Evolutionary conservation across 2,329 filamentous ascomycete species (phyloP).

Genomic region (Alternaria brassicicola): DNA sequence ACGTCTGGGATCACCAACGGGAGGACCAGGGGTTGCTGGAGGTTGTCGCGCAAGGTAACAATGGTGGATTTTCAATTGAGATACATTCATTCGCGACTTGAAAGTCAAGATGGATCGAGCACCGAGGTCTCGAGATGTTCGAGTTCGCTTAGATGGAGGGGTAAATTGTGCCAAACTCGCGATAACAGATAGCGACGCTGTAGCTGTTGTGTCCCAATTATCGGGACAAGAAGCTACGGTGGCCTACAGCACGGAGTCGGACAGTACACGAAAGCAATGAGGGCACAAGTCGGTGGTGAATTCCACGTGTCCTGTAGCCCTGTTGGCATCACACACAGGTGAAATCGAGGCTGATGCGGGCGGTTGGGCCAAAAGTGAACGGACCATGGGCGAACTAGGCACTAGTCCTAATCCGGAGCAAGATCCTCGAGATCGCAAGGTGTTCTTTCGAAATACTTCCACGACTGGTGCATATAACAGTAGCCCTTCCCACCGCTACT

Average conservation of each 20-base stretch:
- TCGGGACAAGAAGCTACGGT: neutral
- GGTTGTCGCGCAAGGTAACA: neutral
- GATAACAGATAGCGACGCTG: conserved; percentile 5
- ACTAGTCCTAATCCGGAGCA: conserved; percentile 26
- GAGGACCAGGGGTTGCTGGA: neutral
- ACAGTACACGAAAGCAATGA: neutral
- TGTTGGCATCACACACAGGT: conserved; percentile 33
- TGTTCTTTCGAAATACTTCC: conserved; percentile 41
- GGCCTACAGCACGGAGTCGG: conserved; percentile 11
- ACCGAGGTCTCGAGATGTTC: neutral
- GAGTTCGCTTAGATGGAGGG: conserved; percentile 16
- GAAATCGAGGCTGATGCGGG: conserved; percentile 40
- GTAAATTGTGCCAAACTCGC: conserved; percentile 4
- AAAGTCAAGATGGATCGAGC: neutral
- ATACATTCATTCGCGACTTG: neutral
- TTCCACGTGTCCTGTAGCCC: conserved; percentile 43
- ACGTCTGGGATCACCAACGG: neutral
- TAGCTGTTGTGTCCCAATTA: neutral
- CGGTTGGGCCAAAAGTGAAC: conserved; percentile 25
- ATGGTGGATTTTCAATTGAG: neutral
- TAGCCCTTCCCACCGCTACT: conserved; percentile 26
- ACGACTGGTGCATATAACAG: conserved; percentile 39
- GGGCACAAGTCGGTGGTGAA: conserved; percentile 19
- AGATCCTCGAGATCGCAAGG: conserved; percentile 35
- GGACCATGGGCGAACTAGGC: conserved; percentile 29